Base-by-base conservation (phyloP, 1,284 basidiomycete genomes). In the Cutaneotrichosporon sp. region DNA sequence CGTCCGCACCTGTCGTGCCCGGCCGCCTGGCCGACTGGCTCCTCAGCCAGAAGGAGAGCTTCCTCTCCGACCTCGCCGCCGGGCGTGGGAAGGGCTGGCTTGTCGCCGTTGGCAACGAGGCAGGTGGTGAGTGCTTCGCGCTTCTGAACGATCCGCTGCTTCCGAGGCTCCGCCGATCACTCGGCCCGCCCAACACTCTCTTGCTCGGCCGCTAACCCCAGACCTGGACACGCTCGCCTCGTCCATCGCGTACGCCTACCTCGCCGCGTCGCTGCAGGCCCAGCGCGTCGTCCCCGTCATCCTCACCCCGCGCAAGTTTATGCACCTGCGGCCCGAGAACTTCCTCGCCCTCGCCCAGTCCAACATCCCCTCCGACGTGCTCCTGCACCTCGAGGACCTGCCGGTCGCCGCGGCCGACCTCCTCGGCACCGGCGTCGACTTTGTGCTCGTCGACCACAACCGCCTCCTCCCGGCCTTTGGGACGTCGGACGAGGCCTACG, bases 391-490 rank as follows among this genome's bases (percentile, higher is more conserved):
- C 78, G 56, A 81, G 52, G 69, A 78, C 29, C 67, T 83, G 3
- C 72, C 79, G 2, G 61, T 73, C 20, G 49, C 69, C 1, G 55
- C 73, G 2, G 54, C 66, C 2, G 67, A 72, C 16, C 85, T 89
- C 65, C 84, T 86, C 1, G 14, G 54, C 0, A 63, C 65, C 0
- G 87, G 86, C 4, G 82, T 82, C n/a, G 81, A 80, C 5, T 91
- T 91, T 70, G 89, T 85, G 0, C 84, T 98, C 10, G 91, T 97
- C 24, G 95, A 98, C 77, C 94, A 97, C 78, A 97, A 97, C 72
- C 82, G 82, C 11, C 83, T 95, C 16, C 81, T 83, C n/a, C 72
- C 84, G 0, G 71, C 73, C 4, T 89, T 89, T 72, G 71, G 80
- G 2, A 58, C 67, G 9, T 22, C 46, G 4, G 73, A 79, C 29